phyloP scores from a whole-genome alignment of 805 yeast species.

The Schizosaccharomyces osmophilus region DNA sequence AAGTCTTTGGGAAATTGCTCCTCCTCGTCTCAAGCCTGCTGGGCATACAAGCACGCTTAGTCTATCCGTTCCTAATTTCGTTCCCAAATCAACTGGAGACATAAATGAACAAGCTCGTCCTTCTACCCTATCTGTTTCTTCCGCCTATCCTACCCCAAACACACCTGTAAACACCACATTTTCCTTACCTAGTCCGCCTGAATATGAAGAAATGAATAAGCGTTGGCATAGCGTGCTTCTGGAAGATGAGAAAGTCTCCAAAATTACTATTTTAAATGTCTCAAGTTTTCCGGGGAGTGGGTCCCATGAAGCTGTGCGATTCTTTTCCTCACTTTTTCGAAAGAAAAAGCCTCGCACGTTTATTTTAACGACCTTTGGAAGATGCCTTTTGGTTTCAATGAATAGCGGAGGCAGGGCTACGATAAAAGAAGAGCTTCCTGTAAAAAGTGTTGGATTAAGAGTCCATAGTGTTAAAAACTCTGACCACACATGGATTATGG shows the following conservation, averaged over 20 bases:
- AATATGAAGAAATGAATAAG: neutral
- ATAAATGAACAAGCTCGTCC: neutral
- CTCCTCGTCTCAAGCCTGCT: neutral
- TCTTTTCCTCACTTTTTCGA: neutral
- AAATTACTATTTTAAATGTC: neutral
- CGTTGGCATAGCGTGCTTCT: neutral
- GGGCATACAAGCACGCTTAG: neutral
- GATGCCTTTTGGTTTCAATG: neutral
- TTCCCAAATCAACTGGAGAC: neutral
- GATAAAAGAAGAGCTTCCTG: neutral
- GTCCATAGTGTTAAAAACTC: neutral
- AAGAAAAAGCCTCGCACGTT: neutral
- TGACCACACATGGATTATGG: neutral
- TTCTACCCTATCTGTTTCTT: neutral
- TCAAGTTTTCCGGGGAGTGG: neutral
- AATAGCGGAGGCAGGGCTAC: neutral
- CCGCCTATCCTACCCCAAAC: neutral
- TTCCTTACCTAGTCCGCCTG: neutral
- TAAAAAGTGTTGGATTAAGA: neutral
- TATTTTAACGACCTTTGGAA: neutral
- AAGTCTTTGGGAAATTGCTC: neutral
- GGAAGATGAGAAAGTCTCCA: neutral
- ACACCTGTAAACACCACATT: neutral
- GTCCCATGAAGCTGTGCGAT: neutral
- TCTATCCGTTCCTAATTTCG: neutral